Evolutionary conservation across 2,329 filamentous ascomycete genomes (phyloP), one percentile per base, ranked within the genome.

Genomic region (Trichoderma simmonsii): DNA sequence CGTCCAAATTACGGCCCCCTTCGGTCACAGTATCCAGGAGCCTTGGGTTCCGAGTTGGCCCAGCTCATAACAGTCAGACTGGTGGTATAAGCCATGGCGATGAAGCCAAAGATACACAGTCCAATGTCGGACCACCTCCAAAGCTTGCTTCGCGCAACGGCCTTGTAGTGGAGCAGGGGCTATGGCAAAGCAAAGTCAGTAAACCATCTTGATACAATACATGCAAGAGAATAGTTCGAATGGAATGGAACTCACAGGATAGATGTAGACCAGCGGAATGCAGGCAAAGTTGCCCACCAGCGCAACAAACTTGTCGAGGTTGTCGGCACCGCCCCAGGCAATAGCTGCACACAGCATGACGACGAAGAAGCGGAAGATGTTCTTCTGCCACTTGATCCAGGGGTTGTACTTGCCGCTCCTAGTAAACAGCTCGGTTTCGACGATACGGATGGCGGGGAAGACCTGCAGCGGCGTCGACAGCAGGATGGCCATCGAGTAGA

Each of bases 341-440:
- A 99, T 92, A 72, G 90, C 83, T 0, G 95, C 93, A 78, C 96
- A 98, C 28, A 96, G 82, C 78, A 93, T 89, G 65, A 98, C 96
- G 74, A 98, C 90, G 79, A 95, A 91, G 86, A 98, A 99, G 70
- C 96, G 92, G 85, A 97, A 99, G 39, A 92, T 85, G 77, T 99
- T 99, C 90, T 99, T 99, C 87, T 98, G 93, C 96, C 96, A 99
- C 85, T 99, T 99, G 86, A 99, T 97, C 79, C 93, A 96, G 0
- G 94, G 95, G 80, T 98, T 98, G 84, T 98, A 97, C 83, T 99
- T 99, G 77, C 96, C 95, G 74, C 94, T 97, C 79, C 92, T 88
- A 28, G 93, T 97, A 82, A 98, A 99, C 7, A 98, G 86, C 75
- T 94, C 94, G 77, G 97, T 97, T 82, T 97, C 95, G 39, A 93